Evolutionary conservation across 768 basidiomycete genomes (phyloP).

Genomic region (Imleria badia): DNA sequence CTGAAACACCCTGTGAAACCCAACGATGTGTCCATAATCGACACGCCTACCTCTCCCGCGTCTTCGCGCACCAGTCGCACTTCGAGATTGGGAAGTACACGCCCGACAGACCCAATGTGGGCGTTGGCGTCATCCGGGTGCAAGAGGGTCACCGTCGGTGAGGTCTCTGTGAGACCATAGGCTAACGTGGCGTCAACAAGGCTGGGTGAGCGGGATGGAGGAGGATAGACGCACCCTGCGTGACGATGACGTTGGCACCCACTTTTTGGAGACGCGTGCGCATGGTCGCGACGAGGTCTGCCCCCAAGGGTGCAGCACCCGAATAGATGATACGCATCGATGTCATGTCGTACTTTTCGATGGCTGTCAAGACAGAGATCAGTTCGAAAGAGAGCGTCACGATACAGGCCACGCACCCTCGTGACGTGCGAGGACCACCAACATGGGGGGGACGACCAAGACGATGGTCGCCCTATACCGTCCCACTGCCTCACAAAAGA

Average conservation of each 20-base stretch:
- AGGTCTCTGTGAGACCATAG: conserved; percentile 82
- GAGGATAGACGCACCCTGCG: conserved; percentile 46
- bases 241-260: conserved; percentile 41
- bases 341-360: conserved; percentile 66
- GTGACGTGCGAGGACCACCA: conserved; percentile 71
- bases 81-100: conserved; percentile 72
- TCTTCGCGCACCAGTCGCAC: conserved; percentile 68
- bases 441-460: conserved; percentile 79
- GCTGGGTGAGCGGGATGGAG: not conserved
- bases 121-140: conserved; percentile 39
- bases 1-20: conserved; percentile 2
- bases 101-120: conserved; percentile 67
- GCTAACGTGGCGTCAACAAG: conserved; percentile 37
- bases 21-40: not conserved
- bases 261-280: conserved; percentile 38
- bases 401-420: conserved; percentile 52
- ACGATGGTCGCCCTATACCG: conserved; percentile 58
- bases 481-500: conserved; percentile 65
- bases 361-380: conserved; percentile 47
- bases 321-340: conserved; percentile 58
- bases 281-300: conserved; percentile 55
- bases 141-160: conserved; percentile 65
- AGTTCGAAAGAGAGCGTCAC: no score
- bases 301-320: conserved; percentile 81
- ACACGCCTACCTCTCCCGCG: conserved; percentile 41